Percentiles rank a stretch among this genome's conserved stretches.
Conservation (phyloP, 345 rosid species). For the Populus euphratica region DNA sequence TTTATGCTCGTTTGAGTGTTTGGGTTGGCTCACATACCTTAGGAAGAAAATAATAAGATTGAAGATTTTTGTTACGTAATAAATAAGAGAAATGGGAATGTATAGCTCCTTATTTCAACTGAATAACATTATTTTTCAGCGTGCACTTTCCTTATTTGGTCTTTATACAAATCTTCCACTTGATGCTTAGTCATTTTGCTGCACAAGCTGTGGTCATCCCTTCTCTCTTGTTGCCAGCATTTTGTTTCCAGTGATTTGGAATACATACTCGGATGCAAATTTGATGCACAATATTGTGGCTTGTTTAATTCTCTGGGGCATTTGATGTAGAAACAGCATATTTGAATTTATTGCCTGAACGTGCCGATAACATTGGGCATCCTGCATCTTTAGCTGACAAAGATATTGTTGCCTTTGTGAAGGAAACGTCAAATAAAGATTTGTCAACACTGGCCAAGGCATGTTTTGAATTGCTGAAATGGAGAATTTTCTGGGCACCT, state of each 20-base stretch:
- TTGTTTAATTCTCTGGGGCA: neutral
- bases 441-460: conserved; percentile 92
- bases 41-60: neutral
- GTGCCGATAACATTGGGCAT: neutral
- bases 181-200: neutral
- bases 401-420: conserved; percentile 21
- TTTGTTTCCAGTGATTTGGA: neutral
- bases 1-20: neutral
- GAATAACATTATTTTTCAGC: no score
- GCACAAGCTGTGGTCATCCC: neutral
- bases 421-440: conserved; percentile 98
- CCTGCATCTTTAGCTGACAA: conserved; percentile 18
- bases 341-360: neutral
- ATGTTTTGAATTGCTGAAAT: conserved; percentile 86
- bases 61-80: neutral
- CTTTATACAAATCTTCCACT: neutral
- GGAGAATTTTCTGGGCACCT: conserved; percentile 82
- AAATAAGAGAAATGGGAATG: neutral
- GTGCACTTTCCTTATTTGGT: neutral
- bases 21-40: neutral
- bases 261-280: neutral
- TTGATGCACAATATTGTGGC: neutral
- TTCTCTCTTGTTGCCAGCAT: neutral
- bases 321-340: conserved; percentile 3
- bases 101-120: neutral